Percentiles rank a stretch among this genome's conserved stretches.
These are phyloP conservation scores for Rusavskia elegans DNA, from an alignment of 495 filamentous ascomycete species.

Conservation along the genomic window DNA sequence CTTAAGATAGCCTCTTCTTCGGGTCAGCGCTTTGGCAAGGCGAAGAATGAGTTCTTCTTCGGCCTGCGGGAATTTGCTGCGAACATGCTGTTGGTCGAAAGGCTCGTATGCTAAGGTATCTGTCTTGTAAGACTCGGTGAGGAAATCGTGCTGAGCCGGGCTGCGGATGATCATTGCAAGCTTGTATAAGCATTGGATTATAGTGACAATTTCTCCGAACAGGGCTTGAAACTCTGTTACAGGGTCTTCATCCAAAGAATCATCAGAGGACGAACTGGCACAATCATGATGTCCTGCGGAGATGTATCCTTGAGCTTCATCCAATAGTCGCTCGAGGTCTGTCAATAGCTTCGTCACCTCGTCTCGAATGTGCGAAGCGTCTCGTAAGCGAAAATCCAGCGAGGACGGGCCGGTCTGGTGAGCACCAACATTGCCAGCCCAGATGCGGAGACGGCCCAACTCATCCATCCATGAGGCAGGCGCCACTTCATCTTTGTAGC, in stretches of 20 bases:
- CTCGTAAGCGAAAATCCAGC: conserved; percentile 10
- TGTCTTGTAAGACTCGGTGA: conserved; percentile 11
- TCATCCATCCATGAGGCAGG: conserved; percentile 10
- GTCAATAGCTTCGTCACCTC: not conserved
- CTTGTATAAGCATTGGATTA: conserved; percentile 10
- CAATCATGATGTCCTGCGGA: not conserved
- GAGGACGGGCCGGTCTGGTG: conserved; percentile 13
- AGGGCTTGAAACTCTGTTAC: not conserved
- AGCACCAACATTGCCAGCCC: conserved; percentile 21
- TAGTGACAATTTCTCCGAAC: not conserved
- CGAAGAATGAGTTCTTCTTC: not conserved
- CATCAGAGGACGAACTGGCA: not conserved
- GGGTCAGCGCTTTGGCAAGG: not conserved
- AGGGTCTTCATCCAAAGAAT: not conserved
- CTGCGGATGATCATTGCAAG: conserved; percentile 13
- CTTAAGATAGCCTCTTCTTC: not conserved
- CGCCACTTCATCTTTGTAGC: not conserved
- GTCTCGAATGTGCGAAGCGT: not conserved
- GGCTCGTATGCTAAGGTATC: conserved; percentile 14
- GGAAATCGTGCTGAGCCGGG: conserved; percentile 20
- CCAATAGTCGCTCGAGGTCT: not conserved
- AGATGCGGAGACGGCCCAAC: conserved; percentile 16
- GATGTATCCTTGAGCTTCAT: too few species aligned
- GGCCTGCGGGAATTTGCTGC: conserved; percentile 16
- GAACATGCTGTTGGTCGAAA: conserved; percentile 14